Base-by-base conservation (phyloP, 257 asterid genomes). In the Eustoma russellianum region DNA sequence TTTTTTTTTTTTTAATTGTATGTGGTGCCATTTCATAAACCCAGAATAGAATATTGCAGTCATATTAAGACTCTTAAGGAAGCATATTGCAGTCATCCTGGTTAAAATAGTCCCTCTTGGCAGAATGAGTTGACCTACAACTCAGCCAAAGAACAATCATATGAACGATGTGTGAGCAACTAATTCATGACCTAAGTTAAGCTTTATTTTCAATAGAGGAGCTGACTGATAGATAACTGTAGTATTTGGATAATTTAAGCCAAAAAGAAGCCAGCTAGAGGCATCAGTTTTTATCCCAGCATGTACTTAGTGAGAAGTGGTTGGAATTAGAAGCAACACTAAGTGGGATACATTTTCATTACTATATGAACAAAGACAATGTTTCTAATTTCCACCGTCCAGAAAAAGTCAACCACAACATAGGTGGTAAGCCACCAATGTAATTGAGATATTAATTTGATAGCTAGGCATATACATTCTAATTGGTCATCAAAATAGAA, bases 391-490 rank as follows among this genome's bases (percentile, higher is more conserved):
- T 18, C 57, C 43, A 63, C 57, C n/a, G 47, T 57, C 28, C 57
- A 54, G 51, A 12, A 50, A 50, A 79, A 69, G 75, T 69, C 77
- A 70, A 71, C 50, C 55, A 6, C 64, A 62, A 71, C 33, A 73
- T 57, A 75, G 80, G 83, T 77, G 82, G 82, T 46, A 56, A 65
- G 75, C 77, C 84, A 77, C 79, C 73, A 73, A 70, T 48, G 59
- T 2, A 18, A 49, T 57, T 45, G 5, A 62, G 18, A 24, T 33
- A 57, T 50, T 38, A 9, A 4, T 38, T 38, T 11, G 11, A 53
- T 15, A 15, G 13, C 15, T 35, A 43, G 11, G 34, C 17, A 28
- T 15, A 15, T 19, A 12, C 17, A 33, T 56, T 0, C 10, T 38
- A 38, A 3, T 41, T 5, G n/a, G 56, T 13, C 48, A 41, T 60